A percentile compares a stretch with the other conserved stretches of the same genome.
These are phyloP conservation scores for Talaromyces sp. DNA, from an alignment of 2,329 filamentous ascomycete species.

Conservation along the genomic window DNA sequence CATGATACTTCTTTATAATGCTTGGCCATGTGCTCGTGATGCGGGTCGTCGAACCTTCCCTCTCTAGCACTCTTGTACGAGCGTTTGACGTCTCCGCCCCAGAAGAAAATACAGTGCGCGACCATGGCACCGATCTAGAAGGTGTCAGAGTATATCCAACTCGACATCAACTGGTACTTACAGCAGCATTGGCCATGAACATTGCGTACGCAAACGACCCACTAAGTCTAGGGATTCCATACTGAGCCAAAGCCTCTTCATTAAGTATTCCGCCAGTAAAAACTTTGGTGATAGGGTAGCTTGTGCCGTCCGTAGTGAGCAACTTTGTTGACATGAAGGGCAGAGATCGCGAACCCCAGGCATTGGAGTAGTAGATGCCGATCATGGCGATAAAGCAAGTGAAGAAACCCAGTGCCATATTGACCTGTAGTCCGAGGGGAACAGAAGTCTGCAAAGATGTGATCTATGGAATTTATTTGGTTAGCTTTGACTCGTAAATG, in stretches of 20 bases:
- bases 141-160: constrained; percentile 2
- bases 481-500: neutral
- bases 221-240: constrained; percentile 46
- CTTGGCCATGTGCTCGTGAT: constrained; percentile 51
- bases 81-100: constrained; percentile 49
- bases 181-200: constrained; percentile 56
- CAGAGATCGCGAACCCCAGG: constrained; percentile 43
- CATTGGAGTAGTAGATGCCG: constrained; percentile 49
- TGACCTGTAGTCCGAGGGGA: constrained; percentile 48
- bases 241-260: constrained; percentile 35
- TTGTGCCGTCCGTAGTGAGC: constrained; percentile 34
- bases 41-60: constrained; percentile 46
- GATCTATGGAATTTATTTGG: constrained; percentile 33
- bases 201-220: constrained; percentile 51
- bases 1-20: constrained; percentile 49
- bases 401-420: constrained; percentile 44
- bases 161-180: constrained; percentile 25
- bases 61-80: constrained; percentile 46
- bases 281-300: constrained; percentile 39
- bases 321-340: constrained; percentile 55
- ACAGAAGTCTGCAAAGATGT: constrained; percentile 52
- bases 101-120: constrained; percentile 51
- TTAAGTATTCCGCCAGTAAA: constrained; percentile 27
- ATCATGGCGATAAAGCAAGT: constrained; percentile 50
- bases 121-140: constrained; percentile 53